phyloP scores from a whole-genome alignment of 2,329 filamentous ascomycete genomes.

The Verticillium isaacii region DNA sequence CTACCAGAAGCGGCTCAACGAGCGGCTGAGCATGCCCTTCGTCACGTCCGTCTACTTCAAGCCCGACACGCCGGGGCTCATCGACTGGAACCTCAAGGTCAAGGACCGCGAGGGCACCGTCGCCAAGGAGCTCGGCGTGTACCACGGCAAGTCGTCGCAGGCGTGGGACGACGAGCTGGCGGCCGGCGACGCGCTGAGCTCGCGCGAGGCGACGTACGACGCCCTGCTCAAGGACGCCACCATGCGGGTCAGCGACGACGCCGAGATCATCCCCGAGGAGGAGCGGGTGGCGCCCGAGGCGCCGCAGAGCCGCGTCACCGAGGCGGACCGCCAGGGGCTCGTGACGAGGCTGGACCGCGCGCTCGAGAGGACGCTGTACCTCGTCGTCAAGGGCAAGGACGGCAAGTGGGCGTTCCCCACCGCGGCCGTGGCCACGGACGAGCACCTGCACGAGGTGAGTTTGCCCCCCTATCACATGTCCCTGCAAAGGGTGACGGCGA shows the following conservation, averaged over 20 bases:
- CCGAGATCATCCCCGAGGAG: constrained; percentile 51
- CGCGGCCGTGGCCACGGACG: constrained; percentile 61
- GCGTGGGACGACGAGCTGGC: constrained; percentile 91
- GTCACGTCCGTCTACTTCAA: constrained; percentile 93
- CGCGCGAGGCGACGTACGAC: constrained; percentile 61
- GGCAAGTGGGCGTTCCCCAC: constrained; percentile 80
- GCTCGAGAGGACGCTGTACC: constrained; percentile 78
- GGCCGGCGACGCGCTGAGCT: constrained; percentile 64
- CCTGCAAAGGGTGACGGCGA: no score
- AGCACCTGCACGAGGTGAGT: constrained; percentile 80
- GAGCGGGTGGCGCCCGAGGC: constrained; percentile 64
- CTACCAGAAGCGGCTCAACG: constrained; percentile 95
- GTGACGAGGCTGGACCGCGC: constrained; percentile 72
- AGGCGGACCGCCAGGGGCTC: constrained; percentile 75
- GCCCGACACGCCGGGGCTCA: constrained; percentile 73
- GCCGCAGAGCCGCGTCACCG: constrained; percentile 65
- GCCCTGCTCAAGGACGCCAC: constrained; percentile 73
- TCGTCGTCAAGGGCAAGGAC: constrained; percentile 71
- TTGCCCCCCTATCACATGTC: background rate
- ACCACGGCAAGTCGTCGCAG: constrained; percentile 63
- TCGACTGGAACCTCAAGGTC: constrained; percentile 88
- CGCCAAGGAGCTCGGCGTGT: constrained; percentile 79
- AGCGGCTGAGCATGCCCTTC: constrained; percentile 84
- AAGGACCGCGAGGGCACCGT: constrained; percentile 67
- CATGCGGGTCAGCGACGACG: constrained; percentile 53